Evolutionary conservation across 768 basidiomycete species (phyloP), one percentile per base, ranked within the genome.

Genomic region (Trametes villosa): DNA sequence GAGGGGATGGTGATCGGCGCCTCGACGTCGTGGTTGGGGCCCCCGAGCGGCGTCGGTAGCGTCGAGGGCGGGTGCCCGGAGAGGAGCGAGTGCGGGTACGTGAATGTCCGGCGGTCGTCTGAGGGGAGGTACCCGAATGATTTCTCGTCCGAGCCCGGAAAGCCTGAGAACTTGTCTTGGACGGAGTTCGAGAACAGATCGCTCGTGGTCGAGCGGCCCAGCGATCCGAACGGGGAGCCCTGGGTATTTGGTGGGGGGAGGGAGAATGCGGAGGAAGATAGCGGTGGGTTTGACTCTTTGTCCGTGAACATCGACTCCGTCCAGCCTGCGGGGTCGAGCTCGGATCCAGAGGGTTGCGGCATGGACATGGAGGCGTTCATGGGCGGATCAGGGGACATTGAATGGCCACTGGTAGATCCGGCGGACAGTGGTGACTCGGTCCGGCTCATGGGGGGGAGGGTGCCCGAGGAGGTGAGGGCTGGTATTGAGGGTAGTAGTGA

Each of bases 321-420:
- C 67, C 67, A 66, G 52, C 45, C 41, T n/a, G 52, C 26, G 24
- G 63, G 29, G 24, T 69, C 66, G 20, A 67, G 53, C n/a, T 40
- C 34, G 12, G 51, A 62, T 20, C 59, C 46, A 49, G 59, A 49
- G 12, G 65, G 15, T 48, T 54, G 55, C 30, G 65, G 20, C n/a
- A 53, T 45, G n/a, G 59, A 51, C 40, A 63, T 60, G 45, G 55
- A 57, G 50, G 60, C 27, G 40, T 50, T 67, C 1, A 82, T 78
- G 50, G 81, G 78, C 4, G 84, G 78, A 45, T 63, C 62, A 20
- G 89, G 89, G 4, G 89, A 89, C 36, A 80, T 73, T 18, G 88
- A 89, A 65, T 86, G 85, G 20, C 80, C 79, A 57, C 86, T 79
- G 33, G 86, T 76, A 22, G 80, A 83, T 4, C 70, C 68, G n/a